Evolutionary conservation across 768 basidiomycete species (phyloP).

Genomic region (Flagelloscypha sp.): DNA sequence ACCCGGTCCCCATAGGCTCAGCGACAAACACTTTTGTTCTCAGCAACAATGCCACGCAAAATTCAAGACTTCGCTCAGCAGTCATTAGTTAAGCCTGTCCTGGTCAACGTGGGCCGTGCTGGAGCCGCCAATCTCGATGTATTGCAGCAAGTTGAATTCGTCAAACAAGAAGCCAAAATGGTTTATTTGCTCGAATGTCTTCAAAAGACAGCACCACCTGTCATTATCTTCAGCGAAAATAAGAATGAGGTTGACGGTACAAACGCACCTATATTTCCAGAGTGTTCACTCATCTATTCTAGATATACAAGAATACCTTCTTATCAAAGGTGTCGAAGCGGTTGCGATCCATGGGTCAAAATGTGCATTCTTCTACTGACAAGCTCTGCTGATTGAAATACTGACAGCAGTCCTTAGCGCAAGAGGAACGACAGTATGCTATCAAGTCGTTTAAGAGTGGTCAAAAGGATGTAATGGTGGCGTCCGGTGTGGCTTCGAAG

Average conservation of each 20-base stretch:
- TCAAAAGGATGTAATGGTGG: conserved; percentile 98
- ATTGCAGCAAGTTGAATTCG: conserved; percentile 94
- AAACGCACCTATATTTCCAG: conserved; percentile 11
- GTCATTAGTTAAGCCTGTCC: conserved; percentile 87
- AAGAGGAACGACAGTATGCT: conserved; percentile 98
- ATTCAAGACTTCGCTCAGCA: conserved; percentile 98
- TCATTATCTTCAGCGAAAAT: conserved; percentile 97
- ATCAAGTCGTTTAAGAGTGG: conserved; percentile 98
- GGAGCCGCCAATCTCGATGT: conserved; percentile 97
- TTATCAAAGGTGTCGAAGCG: conserved; percentile 95
- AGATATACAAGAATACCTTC: conserved; percentile 98
- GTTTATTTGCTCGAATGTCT: conserved; percentile 95
- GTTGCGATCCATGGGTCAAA: conserved; percentile 99
- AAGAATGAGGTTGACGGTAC: conserved; percentile 99
- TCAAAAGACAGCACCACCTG: conserved; percentile 97
- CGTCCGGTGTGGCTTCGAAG: conserved; percentile 95
- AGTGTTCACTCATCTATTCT: conserved; percentile 2
- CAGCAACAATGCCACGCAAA: conserved; percentile 97
- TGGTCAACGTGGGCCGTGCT: conserved; percentile 96
- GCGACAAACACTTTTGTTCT: conserved; percentile 94
- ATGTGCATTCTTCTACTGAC: conserved; percentile 33
- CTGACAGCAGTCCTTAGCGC: conserved; percentile 45
- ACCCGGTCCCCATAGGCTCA: conserved; percentile 53
- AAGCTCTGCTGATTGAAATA: conserved; percentile 1
- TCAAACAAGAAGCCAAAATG: conserved; percentile 99